Evolutionary conservation across 106 monocot genomes (phyloP).

Genomic region (Dendrobium huoshanense): DNA sequence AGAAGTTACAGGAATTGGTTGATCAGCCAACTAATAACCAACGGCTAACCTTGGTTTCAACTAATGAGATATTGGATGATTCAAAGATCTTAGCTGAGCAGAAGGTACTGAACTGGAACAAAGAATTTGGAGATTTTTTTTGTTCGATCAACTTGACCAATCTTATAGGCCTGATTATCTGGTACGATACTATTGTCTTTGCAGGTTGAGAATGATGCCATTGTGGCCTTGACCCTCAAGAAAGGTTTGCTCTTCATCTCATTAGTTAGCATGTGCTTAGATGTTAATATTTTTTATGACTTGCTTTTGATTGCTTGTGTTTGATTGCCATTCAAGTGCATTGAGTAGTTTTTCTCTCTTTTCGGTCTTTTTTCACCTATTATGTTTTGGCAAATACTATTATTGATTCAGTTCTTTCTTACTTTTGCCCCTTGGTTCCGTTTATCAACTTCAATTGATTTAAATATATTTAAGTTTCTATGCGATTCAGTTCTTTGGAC

Average conservation of each 20-base stretch:
- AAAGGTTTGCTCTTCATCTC: constrained; percentile 44
- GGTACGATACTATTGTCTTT: constrained; percentile 3
- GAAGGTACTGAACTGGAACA: constrained; percentile 37
- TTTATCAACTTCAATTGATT: background rate
- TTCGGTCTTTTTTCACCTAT: background rate
- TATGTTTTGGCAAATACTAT: background rate
- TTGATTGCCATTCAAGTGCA: background rate
- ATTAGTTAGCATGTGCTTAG: background rate
- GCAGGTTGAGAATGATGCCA: constrained; percentile 90
- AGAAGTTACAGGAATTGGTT: constrained; percentile 62
- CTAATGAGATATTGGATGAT: constrained; percentile 71
- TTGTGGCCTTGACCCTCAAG: constrained; percentile 67
- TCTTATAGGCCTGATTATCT: background rate
- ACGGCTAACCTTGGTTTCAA: constrained; percentile 54
- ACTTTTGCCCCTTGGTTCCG: background rate
- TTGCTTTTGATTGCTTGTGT: background rate
- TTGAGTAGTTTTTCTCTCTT: background rate
- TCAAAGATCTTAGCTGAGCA: constrained; percentile 92
- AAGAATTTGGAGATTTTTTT: background rate
- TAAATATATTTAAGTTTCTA: background rate
- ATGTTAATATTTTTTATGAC: background rate
- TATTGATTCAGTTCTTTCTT: background rate
- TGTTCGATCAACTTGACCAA: background rate
- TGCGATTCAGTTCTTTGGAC: background rate
- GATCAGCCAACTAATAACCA: constrained; percentile 60